Conservation (phyloP, 208 protist species). For the Porcisia hertigi region DNA sequence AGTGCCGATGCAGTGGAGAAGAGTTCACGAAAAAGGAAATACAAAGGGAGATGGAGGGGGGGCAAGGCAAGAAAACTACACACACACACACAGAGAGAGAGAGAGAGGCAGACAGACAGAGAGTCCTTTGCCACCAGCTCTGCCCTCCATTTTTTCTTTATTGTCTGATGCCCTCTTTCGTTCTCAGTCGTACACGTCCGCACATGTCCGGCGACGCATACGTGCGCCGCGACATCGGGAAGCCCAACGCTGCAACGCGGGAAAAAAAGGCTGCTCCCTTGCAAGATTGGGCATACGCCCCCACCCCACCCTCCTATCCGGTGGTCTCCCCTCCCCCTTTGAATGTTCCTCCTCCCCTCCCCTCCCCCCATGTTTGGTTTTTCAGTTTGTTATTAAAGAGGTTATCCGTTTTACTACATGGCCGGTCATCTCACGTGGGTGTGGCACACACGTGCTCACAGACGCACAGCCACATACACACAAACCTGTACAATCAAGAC, state of each 20-base stretch:
- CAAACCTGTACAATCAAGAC: not conserved
- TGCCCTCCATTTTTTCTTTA: not conserved
- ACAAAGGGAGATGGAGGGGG: not conserved
- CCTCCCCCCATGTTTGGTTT: not conserved
- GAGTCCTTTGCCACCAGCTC: not conserved
- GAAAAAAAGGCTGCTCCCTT: not conserved
- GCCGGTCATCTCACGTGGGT: not conserved
- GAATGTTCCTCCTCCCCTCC: not conserved
- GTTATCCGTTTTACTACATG: not conserved
- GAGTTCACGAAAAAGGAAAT: not conserved
- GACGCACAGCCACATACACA: not conserved
- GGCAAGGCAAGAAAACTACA: not conserved
- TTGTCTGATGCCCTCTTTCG: not conserved
- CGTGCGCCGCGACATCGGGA: not conserved
- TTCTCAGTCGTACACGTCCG: not conserved
- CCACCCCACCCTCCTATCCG: not conserved
- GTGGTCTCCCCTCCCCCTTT: not conserved
- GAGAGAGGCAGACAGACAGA: not conserved
- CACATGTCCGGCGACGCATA: not conserved
- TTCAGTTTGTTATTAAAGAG: conserved; percentile 1
- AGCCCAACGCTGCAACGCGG: not conserved
- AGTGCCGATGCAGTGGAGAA: not conserved
- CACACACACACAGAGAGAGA: not conserved
- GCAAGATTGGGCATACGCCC: not conserved
- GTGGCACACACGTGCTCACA: not conserved